Conservation (phyloP, 2,329 filamentous ascomycete species). For the Aureobasidium sp. region DNA sequence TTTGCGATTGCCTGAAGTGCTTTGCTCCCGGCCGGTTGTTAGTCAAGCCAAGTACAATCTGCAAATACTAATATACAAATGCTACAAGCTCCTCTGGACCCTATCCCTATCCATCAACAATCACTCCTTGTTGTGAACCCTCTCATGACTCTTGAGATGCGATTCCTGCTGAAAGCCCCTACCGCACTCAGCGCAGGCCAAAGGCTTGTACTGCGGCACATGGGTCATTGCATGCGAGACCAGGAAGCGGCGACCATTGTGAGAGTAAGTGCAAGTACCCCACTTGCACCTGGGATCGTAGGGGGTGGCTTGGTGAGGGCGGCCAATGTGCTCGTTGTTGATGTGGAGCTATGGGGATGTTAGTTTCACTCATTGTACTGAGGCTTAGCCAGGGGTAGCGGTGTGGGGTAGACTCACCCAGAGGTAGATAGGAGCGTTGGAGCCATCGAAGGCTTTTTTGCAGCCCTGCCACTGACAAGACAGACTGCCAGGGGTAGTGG, state of each 20-base stretch:
- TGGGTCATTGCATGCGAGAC: neutral
- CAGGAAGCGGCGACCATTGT: neutral
- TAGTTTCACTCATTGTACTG: too few relatives aligned
- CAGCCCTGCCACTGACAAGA: neutral
- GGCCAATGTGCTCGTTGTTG: neutral
- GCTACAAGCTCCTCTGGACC: neutral
- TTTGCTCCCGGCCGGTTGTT: too few relatives aligned
- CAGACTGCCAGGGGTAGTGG: neutral
- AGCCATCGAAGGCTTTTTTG: neutral
- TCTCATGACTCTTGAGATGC: neutral
- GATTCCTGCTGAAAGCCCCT: neutral
- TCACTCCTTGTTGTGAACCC: neutral
- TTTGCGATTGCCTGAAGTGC: too few relatives aligned
- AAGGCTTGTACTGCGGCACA: neutral
- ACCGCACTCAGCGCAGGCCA: neutral
- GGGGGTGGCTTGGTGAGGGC: too few relatives aligned
- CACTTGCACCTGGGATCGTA: neutral
- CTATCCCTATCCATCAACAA: neutral
- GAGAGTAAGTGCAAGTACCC: neutral
- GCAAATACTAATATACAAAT: too few relatives aligned
- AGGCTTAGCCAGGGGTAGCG: neutral
- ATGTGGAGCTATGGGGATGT: neutral
- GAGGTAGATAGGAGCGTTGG: neutral
- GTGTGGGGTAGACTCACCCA: neutral
- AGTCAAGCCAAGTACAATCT: too few relatives aligned